phyloP scores from a whole-genome alignment of 2,329 filamentous ascomycete species.

The Botryotinia globosa region DNA sequence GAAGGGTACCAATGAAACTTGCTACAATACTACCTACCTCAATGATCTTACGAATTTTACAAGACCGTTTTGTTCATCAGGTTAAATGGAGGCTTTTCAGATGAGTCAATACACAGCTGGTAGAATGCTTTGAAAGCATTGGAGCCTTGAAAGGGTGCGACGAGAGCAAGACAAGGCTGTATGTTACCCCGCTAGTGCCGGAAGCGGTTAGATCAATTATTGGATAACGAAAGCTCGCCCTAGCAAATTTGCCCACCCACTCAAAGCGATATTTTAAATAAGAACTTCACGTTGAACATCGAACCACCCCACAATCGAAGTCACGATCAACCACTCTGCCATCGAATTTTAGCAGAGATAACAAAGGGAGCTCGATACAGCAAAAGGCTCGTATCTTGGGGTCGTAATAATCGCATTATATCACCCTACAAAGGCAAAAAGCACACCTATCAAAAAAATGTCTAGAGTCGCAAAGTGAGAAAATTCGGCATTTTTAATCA shows the following conservation, averaged over 20 bases:
- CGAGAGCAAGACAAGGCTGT: constrained; percentile 4
- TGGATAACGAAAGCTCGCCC: constrained; percentile 14
- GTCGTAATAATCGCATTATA: background rate
- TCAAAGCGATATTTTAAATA: constrained; percentile 22
- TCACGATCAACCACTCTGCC: constrained; percentile 17
- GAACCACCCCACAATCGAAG: constrained; percentile 17
- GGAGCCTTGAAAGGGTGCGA: background rate
- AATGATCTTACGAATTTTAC: background rate
- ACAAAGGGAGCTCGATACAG: constrained; percentile 3
- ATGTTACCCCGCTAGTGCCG: background rate
- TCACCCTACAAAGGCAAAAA: constrained; percentile 16
- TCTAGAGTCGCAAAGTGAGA: constrained; percentile 48
- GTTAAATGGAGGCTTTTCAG: background rate
- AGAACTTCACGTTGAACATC: constrained; percentile 17
- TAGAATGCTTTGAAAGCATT: constrained; percentile 1
- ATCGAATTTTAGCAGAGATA: constrained; percentile 4
- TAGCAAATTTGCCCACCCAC: constrained; percentile 23
- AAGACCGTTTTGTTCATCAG: background rate
- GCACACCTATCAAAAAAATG: constrained; percentile 35
- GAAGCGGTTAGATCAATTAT: constrained; percentile 7
- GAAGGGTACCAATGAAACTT: background rate
- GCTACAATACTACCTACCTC: background rate
- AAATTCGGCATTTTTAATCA: constrained; percentile 11
- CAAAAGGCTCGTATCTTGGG: constrained; percentile 4
- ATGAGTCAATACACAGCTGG: background rate